phyloP scores from a whole-genome alignment of 805 yeast genomes.

The Hemisphaericaspora nanyangensis region DNA sequence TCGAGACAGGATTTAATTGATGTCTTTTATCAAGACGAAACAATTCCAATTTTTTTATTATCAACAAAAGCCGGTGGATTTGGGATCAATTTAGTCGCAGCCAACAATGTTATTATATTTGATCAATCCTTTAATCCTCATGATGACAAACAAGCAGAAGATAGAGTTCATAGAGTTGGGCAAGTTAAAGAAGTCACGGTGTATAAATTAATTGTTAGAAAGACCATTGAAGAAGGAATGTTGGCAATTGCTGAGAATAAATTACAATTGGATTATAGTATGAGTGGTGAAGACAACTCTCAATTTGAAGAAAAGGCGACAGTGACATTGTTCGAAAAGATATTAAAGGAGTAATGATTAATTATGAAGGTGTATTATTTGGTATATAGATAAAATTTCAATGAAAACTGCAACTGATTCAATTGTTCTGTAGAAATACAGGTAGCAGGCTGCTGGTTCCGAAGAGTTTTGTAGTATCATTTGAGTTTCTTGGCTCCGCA shows the following conservation, averaged over 20 bases:
- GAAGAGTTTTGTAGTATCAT: too few species aligned
- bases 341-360: slow-evolving; percentile 32
- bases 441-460: too few species aligned
- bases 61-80: slow-evolving; percentile 99
- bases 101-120: slow-evolving; percentile 84
- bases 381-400: too few species aligned
- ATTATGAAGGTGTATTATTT: too few species aligned
- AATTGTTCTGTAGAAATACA: too few species aligned
- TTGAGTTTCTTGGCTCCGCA: too few species aligned
- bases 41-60: slow-evolving; percentile 79
- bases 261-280: slow-evolving; percentile 74
- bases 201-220: slow-evolving; percentile 63
- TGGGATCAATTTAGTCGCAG: slow-evolving; percentile 95
- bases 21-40: slow-evolving; percentile 74
- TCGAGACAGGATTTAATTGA: slow-evolving; percentile 90
- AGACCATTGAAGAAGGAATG: slow-evolving; percentile 88
- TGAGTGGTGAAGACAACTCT: slow-evolving; percentile 42
- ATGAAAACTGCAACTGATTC: too few species aligned
- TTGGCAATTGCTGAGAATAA: slow-evolving; percentile 83
- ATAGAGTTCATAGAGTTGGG: slow-evolving; percentile 96
- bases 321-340: slow-evolving; percentile 43
- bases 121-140: slow-evolving; percentile 97
- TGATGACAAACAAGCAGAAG: slow-evolving; percentile 98
- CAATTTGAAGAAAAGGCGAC: slow-evolving; percentile 51
- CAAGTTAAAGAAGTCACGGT: slow-evolving; percentile 83